phyloP scores from a whole-genome alignment of 2,329 filamentous ascomycete genomes.

The Cladosporium sp. region DNA sequence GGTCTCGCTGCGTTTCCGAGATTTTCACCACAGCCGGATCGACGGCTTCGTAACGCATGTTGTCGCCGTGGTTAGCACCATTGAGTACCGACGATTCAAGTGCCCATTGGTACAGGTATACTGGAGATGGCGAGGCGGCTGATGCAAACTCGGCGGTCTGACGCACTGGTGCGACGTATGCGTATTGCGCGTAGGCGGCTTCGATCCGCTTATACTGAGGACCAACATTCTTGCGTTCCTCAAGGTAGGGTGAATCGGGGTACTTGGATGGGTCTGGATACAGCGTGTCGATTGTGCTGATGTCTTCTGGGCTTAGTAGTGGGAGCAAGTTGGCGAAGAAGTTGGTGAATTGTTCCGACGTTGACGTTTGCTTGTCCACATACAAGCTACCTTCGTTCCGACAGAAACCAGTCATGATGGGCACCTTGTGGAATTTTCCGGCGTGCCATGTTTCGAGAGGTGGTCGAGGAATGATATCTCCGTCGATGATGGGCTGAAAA shows the following conservation, averaged over 20 bases:
- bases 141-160: conserved; percentile 51
- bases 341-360: conserved; percentile 49
- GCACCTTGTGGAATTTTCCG: conserved; percentile 51
- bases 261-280: conserved; percentile 57
- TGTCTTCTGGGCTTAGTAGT: conserved; percentile 48
- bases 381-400: conserved; percentile 66
- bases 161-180: conserved; percentile 60
- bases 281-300: conserved; percentile 52
- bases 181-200: conserved; percentile 61
- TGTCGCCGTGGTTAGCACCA: conserved; percentile 33
- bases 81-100: conserved; percentile 38
- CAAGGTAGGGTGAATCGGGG: conserved; percentile 39
- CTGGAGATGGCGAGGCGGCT: conserved; percentile 29
- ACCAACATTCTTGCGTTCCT: conserved; percentile 42
- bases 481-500: conserved; percentile 67
- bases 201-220: conserved; percentile 56
- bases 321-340: conserved; percentile 64
- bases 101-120: conserved; percentile 60
- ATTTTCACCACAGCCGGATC: conserved; percentile 21
- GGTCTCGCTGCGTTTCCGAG: conserved; percentile 26
- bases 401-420: conserved; percentile 67
- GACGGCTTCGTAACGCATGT: conserved; percentile 33
- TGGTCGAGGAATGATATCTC: conserved; percentile 53
- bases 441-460: conserved; percentile 59
- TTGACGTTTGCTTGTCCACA: conserved; percentile 49